A percentile compares a stretch with the other conserved stretches of the same genome.
Evolutionary conservation across 1,284 basidiomycete species (phyloP).

Genomic region (Mixia osmundae): DNA sequence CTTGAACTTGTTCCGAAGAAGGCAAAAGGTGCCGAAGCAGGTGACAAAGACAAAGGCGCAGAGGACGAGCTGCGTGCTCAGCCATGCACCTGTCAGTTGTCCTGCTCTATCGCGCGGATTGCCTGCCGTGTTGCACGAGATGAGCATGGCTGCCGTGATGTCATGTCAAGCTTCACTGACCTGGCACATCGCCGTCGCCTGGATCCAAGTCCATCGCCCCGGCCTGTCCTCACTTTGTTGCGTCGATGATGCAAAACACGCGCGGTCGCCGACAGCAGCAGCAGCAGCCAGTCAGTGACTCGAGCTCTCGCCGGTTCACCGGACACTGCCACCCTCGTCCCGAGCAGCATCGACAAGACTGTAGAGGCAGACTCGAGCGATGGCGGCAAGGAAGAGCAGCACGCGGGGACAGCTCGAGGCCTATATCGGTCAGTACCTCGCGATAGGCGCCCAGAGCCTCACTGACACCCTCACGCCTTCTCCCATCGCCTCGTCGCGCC

Average conservation of each 20-base stretch:
- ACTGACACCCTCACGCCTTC: no score
- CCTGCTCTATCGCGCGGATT: background rate
- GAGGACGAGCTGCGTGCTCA: constrained; percentile 66
- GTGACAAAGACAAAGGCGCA: constrained; percentile 50
- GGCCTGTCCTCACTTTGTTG: no score
- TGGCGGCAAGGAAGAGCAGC: background rate
- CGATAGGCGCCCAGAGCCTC: background rate
- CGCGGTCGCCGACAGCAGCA: no score
- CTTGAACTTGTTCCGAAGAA: constrained; percentile 65
- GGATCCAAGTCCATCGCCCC: no score
- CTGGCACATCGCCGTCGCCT: no score
- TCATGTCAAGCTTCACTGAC: no score
- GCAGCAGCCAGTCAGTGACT: no score
- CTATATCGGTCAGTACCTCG: constrained; percentile 4
- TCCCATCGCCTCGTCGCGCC: background rate
- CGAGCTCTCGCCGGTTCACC: no score
- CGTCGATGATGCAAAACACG: no score
- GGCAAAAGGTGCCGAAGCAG: constrained; percentile 69
- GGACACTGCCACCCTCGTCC: background rate
- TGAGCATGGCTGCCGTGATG: no score
- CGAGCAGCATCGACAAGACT: background rate
- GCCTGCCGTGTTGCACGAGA: background rate
- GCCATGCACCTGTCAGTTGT: constrained; percentile 63
- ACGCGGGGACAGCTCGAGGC: constrained; percentile 4
- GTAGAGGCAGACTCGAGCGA: background rate